Evolutionary conservation across 371 early-diverging fungal genomes (phyloP), one percentile per base, ranked within the genome.

Genomic region (Mortierella sp.): DNA sequence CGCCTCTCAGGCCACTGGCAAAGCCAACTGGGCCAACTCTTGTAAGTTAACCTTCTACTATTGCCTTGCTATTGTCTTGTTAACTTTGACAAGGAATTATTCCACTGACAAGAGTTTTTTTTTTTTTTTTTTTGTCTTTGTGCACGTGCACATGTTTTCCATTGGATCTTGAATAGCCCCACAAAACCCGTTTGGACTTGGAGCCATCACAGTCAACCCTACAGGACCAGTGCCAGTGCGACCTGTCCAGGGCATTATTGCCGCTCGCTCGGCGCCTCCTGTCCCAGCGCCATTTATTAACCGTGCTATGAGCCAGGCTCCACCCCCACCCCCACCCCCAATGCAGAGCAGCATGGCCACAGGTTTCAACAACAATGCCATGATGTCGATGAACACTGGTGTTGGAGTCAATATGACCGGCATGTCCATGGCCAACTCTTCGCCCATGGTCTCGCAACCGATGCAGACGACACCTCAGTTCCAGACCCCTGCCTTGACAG

Each of bases 131-230:
- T n/a, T n/a, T n/a, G n/a, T n/a, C n/a, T n/a, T n/a, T n/a, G n/a
- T n/a, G n/a, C n/a, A n/a, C n/a, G n/a, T n/a, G n/a, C n/a, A n/a
- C n/a, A n/a, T n/a, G 9, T 5, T 37, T 37, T 37, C 37, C 37
- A 37, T 9, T 37, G 9, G 9, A 37, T 37, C 21, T n/a, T 26
- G 29, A 59, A 44, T 62, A 84, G 85, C 86, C 0, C 85, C 87
- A 14, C 79, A 85, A 18, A 86, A 88, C 58, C 88, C 88, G 45
- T 88, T 88, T 57, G 88, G 88, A 14, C 72, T 79, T 19, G 79
- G 79, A 30, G 72, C 79, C 16, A 72, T 79, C 56, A 51, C 73
- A 60, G 67, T 79, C 60, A 79, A 72, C 47, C 73, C 73, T 23
- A 72, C 73, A 19, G 79, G 73, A 52, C 50, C 53, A 9, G 60